Evolutionary conservation across 495 filamentous ascomycete species (phyloP), one percentile per base, ranked within the genome.

Genomic region (Tirmania nivea): DNA sequence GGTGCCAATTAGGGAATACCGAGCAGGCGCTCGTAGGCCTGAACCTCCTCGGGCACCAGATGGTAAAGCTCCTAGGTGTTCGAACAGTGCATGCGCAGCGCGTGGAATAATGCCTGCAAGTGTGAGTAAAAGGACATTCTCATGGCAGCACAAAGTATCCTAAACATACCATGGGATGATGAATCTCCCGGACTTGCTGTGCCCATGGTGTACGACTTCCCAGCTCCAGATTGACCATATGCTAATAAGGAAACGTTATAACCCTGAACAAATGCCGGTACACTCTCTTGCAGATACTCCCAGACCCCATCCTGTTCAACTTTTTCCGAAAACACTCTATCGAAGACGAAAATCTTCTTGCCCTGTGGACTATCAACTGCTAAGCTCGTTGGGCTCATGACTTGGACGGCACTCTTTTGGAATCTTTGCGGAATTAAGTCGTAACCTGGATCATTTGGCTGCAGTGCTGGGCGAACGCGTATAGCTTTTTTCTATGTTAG

Each of bases 201-300:
- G 42, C 90, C 90, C 90, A 99, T 99, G 0, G 90, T 99, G 65
- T 95, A 96, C 1, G 90, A 99, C 69, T 99, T 99, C 61, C 90
- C 90, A n/a, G 90, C 86, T 37, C 90, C 90, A n/a, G 90, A 99
- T 71, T 99, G 90, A 59, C 90, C 90, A 61, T 99, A 99, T 42
- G 90, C 90, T 57, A 99, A 74, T 49, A 99, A 78, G 11, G 90
- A 99, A 59, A 99, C 90, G 80, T 99, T 99, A 73, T 95, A 99
- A 39, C 90, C 90, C 65, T 94, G 84, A 8, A 92, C 66, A 66
- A 99, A 99, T 1, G 87, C 86, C 65, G 73, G 77, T 54, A 94
- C 81, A 63, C 86, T 93, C 56, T 96, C 92, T 59, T 75, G 76
- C 35, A 99, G 70, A 61, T 99, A 99, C 20, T 93, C 84, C 87